Evolutionary conservation across 1,284 basidiomycete species (phyloP).

Genomic region (Erythrobasidium hasegawianum): DNA sequence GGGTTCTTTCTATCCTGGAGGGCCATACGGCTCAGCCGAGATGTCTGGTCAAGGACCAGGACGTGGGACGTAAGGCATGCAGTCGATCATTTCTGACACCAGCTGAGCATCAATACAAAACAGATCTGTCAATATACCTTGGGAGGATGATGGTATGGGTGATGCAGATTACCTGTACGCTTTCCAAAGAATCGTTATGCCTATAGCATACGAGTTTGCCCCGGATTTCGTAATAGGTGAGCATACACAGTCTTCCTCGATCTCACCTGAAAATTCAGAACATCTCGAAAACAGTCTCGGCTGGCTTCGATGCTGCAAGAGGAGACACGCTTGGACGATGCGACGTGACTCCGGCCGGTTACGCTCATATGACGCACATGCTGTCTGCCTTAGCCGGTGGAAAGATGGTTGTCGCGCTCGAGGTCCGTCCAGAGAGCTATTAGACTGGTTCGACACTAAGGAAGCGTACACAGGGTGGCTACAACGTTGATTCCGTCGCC

Average conservation of each 20-base stretch:
- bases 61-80: slow-evolving; percentile 62
- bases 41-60: slow-evolving; percentile 80
- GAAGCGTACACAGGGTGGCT: slow-evolving; percentile 69
- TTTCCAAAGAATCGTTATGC: slow-evolving; percentile 93
- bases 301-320: slow-evolving; percentile 93
- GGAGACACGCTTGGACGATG: slow-evolving; percentile 91
- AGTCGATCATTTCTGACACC: background rate
- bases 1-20: slow-evolving; percentile 86
- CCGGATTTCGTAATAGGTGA: slow-evolving; percentile 95
- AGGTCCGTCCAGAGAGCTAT: slow-evolving; percentile 62
- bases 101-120: background rate
- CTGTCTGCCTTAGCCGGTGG: slow-evolving; percentile 83
- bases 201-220: slow-evolving; percentile 90
- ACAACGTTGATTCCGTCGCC: slow-evolving; percentile 86
- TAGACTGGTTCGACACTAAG: slow-evolving; percentile 17
- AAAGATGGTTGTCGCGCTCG: slow-evolving; percentile 84
- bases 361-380: slow-evolving; percentile 98
- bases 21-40: slow-evolving; percentile 77
- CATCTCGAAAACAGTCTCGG: slow-evolving; percentile 79
- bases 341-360: slow-evolving; percentile 85
- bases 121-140: slow-evolving; percentile 92
- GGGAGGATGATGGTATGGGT: slow-evolving; percentile 81
- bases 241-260: too few species aligned
- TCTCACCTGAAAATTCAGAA: background rate
- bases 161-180: slow-evolving; percentile 96